phyloP scores from a whole-genome alignment of 257 asterid genomes.

The Penstemon newberryi region DNA sequence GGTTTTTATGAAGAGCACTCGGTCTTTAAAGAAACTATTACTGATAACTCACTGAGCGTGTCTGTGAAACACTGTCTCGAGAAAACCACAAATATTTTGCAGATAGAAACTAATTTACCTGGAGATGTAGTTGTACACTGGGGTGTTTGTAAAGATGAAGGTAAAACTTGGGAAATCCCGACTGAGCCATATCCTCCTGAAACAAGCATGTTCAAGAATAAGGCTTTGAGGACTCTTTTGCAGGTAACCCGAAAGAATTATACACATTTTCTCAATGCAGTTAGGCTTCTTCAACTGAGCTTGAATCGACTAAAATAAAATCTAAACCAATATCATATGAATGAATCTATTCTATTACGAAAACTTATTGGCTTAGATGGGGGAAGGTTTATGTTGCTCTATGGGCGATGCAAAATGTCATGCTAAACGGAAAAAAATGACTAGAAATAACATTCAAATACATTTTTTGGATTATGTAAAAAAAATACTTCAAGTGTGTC shows the following conservation, averaged over 20 bases:
- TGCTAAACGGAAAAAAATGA: neutral
- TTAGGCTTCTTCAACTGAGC: slow-evolving; percentile 17
- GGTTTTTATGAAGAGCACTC: slow-evolving; percentile 74
- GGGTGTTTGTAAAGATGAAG: slow-evolving; percentile 76
- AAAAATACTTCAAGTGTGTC: neutral
- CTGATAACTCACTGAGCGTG: slow-evolving; percentile 53
- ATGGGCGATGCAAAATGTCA: slow-evolving; percentile 15
- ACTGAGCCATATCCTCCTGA: slow-evolving; percentile 73
- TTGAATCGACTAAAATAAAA: slow-evolving; percentile 1
- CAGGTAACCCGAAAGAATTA: slow-evolving; percentile 48
- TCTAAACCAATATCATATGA: neutral
- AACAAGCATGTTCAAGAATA: slow-evolving; percentile 70
- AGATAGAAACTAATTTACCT: slow-evolving; percentile 82
- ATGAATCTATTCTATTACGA: slow-evolving; percentile 3
- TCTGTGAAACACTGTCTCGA: slow-evolving; percentile 57
- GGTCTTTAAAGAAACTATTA: slow-evolving; percentile 57
- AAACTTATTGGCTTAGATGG: slow-evolving; percentile 5
- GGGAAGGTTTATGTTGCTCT: neutral
- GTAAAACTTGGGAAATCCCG: slow-evolving; percentile 79
- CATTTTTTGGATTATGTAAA: neutral
- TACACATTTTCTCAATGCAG: neutral
- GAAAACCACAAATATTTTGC: slow-evolving; percentile 52
- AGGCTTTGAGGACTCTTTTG: slow-evolving; percentile 74
- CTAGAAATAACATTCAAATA: neutral
- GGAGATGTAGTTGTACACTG: slow-evolving; percentile 87